Evolutionary conservation across 208 protist species (phyloP).

Genomic region (Leishmania mexicana): DNA sequence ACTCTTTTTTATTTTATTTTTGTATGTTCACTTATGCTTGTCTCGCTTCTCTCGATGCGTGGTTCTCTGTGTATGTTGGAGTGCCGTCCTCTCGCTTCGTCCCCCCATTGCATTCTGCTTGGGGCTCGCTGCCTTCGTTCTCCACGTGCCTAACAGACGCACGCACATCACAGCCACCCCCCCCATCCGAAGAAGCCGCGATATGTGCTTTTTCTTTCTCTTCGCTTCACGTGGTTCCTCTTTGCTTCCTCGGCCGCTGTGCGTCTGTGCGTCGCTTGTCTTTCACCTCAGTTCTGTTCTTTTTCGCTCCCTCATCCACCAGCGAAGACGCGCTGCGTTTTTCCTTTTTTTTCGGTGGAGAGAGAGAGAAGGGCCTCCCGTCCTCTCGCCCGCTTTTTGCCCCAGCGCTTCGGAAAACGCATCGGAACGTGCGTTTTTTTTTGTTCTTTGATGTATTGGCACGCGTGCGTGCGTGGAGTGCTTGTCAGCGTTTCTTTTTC

Average conservation of each 20-base stretch:
- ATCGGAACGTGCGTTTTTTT: not conserved
- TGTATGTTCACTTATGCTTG: not conserved
- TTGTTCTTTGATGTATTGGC: not conserved
- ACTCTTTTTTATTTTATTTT: not conserved
- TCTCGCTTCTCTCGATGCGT: not conserved
- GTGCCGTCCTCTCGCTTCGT: not conserved
- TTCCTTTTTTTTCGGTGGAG: not conserved
- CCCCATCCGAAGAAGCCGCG: not conserved
- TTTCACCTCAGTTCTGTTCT: not conserved
- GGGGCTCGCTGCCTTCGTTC: not conserved
- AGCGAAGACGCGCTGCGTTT: not conserved
- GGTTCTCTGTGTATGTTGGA: not conserved
- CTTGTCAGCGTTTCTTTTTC: not conserved
- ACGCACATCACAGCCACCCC: not conserved
- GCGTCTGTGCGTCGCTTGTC: not conserved
- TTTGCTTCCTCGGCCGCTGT: not conserved
- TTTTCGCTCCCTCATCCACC: not conserved
- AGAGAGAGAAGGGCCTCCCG: no score
- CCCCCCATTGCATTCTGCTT: not conserved
- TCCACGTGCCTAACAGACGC: not conserved
- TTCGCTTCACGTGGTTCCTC: not conserved
- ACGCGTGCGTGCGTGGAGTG: not conserved
- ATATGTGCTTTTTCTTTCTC: conserved; percentile 6
- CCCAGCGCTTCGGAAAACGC: not conserved
- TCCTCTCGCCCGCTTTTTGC: not conserved